Conservation (phyloP, 306 rosid genomes). For the Betula pendula region DNA sequence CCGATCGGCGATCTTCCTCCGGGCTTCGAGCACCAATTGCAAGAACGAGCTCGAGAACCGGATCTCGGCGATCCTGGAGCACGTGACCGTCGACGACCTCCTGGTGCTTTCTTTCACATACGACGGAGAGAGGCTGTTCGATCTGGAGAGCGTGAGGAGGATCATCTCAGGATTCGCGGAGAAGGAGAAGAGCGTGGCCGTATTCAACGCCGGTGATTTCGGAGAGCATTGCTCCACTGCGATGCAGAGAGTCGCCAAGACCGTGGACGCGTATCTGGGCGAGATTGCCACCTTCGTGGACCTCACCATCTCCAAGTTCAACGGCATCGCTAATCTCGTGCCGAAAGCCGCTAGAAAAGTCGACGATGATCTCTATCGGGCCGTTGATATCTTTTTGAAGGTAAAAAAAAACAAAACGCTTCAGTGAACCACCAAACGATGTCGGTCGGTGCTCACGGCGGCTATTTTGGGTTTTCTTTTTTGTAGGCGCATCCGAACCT, state of each 20-base stretch:
- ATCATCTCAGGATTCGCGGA: slow-evolving; percentile 66
- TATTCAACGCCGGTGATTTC: slow-evolving; percentile 52
- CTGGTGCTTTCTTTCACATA: slow-evolving; percentile 64
- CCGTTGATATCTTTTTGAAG: slow-evolving; percentile 77
- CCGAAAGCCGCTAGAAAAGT: slow-evolving; percentile 66
- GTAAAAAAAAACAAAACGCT: slow-evolving; percentile 22
- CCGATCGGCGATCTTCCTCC: slow-evolving; percentile 66
- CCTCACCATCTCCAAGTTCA: slow-evolving; percentile 68
- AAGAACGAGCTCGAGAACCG: slow-evolving; percentile 73
- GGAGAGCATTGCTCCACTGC: slow-evolving; percentile 52
- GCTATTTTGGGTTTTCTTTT: not conserved
- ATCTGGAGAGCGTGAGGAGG: slow-evolving; percentile 70
- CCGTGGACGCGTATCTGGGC: slow-evolving; percentile 52
- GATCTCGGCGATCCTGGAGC: slow-evolving; percentile 60
- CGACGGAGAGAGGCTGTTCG: slow-evolving; percentile 82
- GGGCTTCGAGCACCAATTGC: slow-evolving; percentile 44
- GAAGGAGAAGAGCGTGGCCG: slow-evolving; percentile 65
- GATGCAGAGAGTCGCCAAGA: slow-evolving; percentile 63
- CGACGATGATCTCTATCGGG: slow-evolving; percentile 82
- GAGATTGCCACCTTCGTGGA: slow-evolving; percentile 61
- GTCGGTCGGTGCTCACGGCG: not conserved
- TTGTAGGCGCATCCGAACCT: slow-evolving; percentile 72
- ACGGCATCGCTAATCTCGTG: slow-evolving; percentile 59
- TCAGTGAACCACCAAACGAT: not conserved
- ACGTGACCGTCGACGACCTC: slow-evolving; percentile 72